These are phyloP conservation scores for Aspergillus sp. DNA, from an alignment of 2,329 filamentous ascomycete species.

Conservation along the genomic window DNA sequence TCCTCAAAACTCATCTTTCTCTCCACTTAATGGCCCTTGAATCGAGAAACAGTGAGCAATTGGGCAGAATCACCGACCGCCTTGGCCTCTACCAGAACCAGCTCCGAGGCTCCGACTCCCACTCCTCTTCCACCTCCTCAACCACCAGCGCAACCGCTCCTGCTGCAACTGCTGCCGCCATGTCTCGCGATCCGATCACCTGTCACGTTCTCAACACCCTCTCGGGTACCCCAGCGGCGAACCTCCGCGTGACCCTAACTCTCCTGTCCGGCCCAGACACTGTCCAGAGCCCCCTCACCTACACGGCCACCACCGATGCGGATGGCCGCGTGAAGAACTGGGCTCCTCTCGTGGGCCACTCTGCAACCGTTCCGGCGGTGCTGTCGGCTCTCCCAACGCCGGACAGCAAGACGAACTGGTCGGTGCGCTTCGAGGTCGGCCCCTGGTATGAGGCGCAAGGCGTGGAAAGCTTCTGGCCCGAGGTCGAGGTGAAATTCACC, in stretches of 20 bases:
- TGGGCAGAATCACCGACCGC: conserved; percentile 28
- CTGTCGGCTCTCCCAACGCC: conserved; percentile 33
- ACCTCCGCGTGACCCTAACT: conserved; percentile 49
- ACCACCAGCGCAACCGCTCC: conserved; percentile 6
- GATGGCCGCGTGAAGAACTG: conserved; percentile 48
- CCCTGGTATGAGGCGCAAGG: conserved; percentile 47
- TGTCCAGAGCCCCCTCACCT: conserved; percentile 24
- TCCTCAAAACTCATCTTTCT: neutral
- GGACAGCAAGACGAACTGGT: conserved; percentile 44
- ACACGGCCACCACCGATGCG: conserved; percentile 41
- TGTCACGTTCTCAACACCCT: conserved; percentile 51
- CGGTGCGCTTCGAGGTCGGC: conserved; percentile 45
- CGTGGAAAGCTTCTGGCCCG: conserved; percentile 50
- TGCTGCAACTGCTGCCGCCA: conserved; percentile 18
- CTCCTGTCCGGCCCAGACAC: conserved; percentile 47
- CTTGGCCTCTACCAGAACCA: conserved; percentile 35
- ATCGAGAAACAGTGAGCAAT: conserved; percentile 15
- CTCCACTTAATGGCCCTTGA: conserved; percentile 23
- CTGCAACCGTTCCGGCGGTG: conserved; percentile 24
- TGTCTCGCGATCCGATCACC: conserved; percentile 47
- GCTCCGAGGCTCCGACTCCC: conserved; percentile 12
- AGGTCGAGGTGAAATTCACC: conserved; percentile 51
- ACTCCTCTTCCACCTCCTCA: conserved; percentile 5
- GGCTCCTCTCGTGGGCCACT: conserved; percentile 26
- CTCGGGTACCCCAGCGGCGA: conserved; percentile 42